Base-by-base conservation (phyloP, 140 eudicot species). In the Erigeron philadelphicus region DNA sequence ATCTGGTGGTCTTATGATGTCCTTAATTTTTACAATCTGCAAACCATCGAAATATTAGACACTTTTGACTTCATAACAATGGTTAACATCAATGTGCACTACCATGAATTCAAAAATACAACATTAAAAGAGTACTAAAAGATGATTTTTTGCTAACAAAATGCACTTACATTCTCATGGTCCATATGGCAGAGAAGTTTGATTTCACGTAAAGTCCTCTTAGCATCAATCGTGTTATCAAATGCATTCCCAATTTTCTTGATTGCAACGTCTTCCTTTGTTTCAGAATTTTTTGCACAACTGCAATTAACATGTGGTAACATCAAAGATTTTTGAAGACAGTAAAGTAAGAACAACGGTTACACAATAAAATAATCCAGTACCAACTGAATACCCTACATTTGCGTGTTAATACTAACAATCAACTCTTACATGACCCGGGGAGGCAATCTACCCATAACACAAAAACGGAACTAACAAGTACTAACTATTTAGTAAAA, bases 131-230 rank as follows among this genome's bases (percentile, higher is more conserved):
- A 1, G 38, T 31, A 31, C 38, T 31, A 31, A 31, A 31, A 31
- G 38, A 31, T 31, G 38, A 31, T 31, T 2, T 31, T 4, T 5
- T 31, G 38, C 38, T 5, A 2, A 31, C 38, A 31, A 31, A 31
- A 18, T 44, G 55, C 11, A 47, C 65, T 8, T 76, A 91, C 96
- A 75, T 91, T 91, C 44, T 88, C 97, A 50, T 91, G 97, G 68
- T 91, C 97, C 96, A 88, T 84, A 60, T 88, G 97, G 62, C 95
- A 80, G 31, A 91, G 89, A 46, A 91, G 97, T 75, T 91, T 91
- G 79, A 91, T 91, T 74, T 91, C 97, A 4, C 97, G 84, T 21
- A 91, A 77, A 8, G 95, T 91, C 74, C 97, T 80, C 71, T 84
- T 90, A 44, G 97, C 97, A 72, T 90, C 97, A 31, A 90, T 88